Evolutionary conservation across 2,329 filamentous ascomycete genomes (phyloP).

Genomic region (Diaporthe sp.): DNA sequence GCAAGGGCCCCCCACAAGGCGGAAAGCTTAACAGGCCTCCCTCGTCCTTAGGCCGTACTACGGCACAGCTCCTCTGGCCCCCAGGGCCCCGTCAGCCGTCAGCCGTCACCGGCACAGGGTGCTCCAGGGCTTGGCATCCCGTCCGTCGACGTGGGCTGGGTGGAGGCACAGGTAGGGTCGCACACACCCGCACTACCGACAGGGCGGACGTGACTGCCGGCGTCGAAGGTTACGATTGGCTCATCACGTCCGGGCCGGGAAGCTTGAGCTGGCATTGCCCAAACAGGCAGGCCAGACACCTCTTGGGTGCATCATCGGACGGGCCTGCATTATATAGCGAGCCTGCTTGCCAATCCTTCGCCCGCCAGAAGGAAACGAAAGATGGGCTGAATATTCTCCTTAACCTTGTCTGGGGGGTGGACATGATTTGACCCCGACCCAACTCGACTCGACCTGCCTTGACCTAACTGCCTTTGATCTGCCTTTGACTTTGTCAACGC

Average conservation of each 20-base stretch:
- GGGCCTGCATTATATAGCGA: constrained; percentile 19
- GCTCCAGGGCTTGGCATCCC: constrained; percentile 18
- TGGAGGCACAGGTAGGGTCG: background rate
- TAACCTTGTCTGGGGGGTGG: background rate
- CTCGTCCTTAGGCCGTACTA: background rate
- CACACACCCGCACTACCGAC: constrained; percentile 17
- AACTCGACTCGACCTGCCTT: background rate
- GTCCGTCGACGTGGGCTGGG: background rate
- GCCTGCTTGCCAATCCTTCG: constrained; percentile 21
- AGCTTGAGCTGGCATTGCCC: constrained; percentile 11
- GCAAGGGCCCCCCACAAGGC: constrained; percentile 25
- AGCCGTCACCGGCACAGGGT: constrained; percentile 20
- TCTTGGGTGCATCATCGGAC: background rate
- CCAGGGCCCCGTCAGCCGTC: background rate
- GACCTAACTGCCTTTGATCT: background rate
- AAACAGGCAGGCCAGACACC: constrained; percentile 14
- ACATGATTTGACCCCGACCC: background rate
- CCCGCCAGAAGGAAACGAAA: background rate
- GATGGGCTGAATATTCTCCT: constrained; percentile 34
- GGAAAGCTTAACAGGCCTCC: constrained; percentile 12
- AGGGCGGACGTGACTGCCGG: constrained; percentile 26
- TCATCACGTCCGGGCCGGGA: constrained; percentile 18
- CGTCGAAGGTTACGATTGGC: constrained; percentile 36
- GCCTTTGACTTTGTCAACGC: background rate
- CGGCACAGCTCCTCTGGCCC: background rate